Evolutionary conservation across 495 filamentous ascomycete genomes (phyloP).

Genomic region (Hyaloscypha finlandica): DNA sequence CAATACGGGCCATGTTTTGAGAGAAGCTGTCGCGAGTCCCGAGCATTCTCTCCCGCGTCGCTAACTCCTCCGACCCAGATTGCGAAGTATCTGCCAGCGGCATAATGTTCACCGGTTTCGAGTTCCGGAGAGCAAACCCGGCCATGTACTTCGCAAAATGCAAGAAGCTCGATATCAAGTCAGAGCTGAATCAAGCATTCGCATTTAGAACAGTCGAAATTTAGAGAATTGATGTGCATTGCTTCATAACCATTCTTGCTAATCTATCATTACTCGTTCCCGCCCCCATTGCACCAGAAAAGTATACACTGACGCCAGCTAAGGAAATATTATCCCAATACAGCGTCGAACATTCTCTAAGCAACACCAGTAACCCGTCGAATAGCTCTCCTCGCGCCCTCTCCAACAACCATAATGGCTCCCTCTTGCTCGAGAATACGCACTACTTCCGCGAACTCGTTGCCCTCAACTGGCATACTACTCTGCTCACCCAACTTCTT

Average conservation of each 20-base stretch:
- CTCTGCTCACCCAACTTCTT: constrained; percentile 73
- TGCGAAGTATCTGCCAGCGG: too few species aligned
- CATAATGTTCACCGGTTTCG: too few species aligned
- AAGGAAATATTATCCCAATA: not conserved
- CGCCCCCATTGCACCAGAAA: not conserved
- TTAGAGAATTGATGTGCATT: not conserved
- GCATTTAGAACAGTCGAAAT: too few species aligned
- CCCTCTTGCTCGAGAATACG: constrained; percentile 84
- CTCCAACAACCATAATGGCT: constrained; percentile 74
- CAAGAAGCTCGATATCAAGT: too few species aligned
- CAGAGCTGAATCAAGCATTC: too few species aligned
- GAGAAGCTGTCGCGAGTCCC: too few species aligned
- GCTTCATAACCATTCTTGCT: not conserved
- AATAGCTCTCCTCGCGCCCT: constrained; percentile 80
- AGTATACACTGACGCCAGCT: not conserved
- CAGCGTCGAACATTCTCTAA: constrained; percentile 21
- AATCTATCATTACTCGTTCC: not conserved
- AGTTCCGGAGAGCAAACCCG: too few species aligned
- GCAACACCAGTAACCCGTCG: constrained; percentile 67
- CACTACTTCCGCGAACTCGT: constrained; percentile 81
- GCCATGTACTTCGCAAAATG: too few species aligned
- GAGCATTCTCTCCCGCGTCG: too few species aligned
- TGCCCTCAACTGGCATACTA: constrained; percentile 68
- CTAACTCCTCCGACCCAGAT: too few species aligned
- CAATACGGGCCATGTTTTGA: too few species aligned